phyloP scores from a whole-genome alignment of 257 asterid species.

The Solanum etuberosum region DNA sequence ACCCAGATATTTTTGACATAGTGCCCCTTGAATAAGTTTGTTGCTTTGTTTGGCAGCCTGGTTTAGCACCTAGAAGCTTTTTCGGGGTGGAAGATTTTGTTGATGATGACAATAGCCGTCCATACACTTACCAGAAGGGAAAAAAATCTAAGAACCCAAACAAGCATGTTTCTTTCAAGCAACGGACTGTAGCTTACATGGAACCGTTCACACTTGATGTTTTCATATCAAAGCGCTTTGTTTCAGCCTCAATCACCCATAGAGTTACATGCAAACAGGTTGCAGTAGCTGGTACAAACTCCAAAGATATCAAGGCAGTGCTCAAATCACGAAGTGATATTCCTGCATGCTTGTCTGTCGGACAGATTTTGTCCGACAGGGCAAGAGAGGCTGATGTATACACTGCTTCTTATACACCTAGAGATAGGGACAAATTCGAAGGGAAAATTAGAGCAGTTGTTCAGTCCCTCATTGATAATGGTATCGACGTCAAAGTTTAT shows the following conservation, averaged over 20 bases:
- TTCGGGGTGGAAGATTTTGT: conserved; percentile 90
- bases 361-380: conserved; percentile 70
- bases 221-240: conserved; percentile 80
- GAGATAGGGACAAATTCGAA: conserved; percentile 90
- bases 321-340: conserved; percentile 77
- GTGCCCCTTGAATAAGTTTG: not conserved
- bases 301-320: conserved; percentile 87
- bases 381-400: conserved; percentile 94
- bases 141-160: conserved; percentile 67
- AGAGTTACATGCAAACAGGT: conserved; percentile 94
- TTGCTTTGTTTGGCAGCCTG: conserved; percentile 32
- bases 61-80: conserved; percentile 76
- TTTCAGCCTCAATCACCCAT: conserved; percentile 88
- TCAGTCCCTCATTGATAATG: conserved; percentile 89
- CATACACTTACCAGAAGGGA: conserved; percentile 76
- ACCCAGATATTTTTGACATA: not conserved
- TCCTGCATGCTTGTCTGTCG: conserved; percentile 79
- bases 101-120: conserved; percentile 83
- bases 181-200: conserved; percentile 78
- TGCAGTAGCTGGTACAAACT: conserved; percentile 95
- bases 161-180: conserved; percentile 86
- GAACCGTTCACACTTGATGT: conserved; percentile 93
- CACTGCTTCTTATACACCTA: conserved; percentile 76
- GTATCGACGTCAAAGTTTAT: conserved; percentile 77
- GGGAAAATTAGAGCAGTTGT: conserved; percentile 95